phyloP scores from a whole-genome alignment of 441 rosid genomes.

The Daphne laureola region DNA sequence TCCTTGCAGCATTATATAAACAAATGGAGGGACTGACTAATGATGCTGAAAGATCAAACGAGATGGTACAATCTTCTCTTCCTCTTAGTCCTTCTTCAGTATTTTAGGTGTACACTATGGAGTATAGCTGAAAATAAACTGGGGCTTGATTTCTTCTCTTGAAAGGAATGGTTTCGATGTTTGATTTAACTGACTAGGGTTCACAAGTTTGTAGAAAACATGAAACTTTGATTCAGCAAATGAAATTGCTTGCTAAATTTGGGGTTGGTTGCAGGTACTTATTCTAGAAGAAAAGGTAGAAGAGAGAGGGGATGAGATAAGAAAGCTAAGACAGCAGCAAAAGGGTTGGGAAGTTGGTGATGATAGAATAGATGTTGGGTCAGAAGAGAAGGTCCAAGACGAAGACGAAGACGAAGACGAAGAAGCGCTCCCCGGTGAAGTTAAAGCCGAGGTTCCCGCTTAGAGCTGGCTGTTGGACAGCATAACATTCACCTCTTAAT shows the following conservation, averaged over 20 bases:
- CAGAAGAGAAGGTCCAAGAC: constrained; percentile 15
- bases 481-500: too few relatives aligned
- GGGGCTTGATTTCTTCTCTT: constrained; percentile 3
- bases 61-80: constrained; percentile 40
- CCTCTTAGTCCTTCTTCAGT: constrained; percentile 1
- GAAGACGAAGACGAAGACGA: too few relatives aligned
- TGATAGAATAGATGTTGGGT: constrained; percentile 17
- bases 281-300: constrained; percentile 64
- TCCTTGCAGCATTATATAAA: constrained; percentile 52
- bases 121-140: not conserved
- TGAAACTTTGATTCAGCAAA: too few relatives aligned
- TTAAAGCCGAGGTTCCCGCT: constrained; percentile 17
- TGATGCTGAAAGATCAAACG: constrained; percentile 86
- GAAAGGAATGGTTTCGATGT: constrained; percentile 1
- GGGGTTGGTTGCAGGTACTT: constrained; percentile 39
- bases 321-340: constrained; percentile 34
- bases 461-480: too few relatives aligned
- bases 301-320: constrained; percentile 48
- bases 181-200: not conserved
- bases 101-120: not conserved
- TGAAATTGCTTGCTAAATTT: not conserved
- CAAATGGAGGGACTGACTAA: constrained; percentile 76
- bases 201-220: too few relatives aligned
- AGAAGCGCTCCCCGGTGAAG: constrained; percentile 16
- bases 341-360: constrained; percentile 21